Evolutionary conservation across 2,329 filamentous ascomycete species (phyloP).

Genomic region (Cryphonectria carpinicola): DNA sequence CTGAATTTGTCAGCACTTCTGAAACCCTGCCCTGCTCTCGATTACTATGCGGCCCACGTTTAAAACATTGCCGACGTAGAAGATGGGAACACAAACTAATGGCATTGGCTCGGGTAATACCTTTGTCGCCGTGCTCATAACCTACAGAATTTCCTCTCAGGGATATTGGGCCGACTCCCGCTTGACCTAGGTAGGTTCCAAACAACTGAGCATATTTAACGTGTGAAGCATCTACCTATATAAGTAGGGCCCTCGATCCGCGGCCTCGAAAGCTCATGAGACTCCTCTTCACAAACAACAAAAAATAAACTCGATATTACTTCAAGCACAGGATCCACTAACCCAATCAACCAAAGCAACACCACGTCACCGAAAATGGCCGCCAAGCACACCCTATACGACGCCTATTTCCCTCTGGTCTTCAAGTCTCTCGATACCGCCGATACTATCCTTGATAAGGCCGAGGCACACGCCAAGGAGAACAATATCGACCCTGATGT

Average conservation of each 20-base stretch:
- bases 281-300: neutral
- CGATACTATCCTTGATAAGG: conserved; percentile 38
- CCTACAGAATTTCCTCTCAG: neutral
- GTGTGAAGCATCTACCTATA: neutral
- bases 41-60: too few species aligned
- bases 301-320: neutral
- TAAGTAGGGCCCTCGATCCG: neutral
- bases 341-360: neutral
- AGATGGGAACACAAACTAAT: neutral
- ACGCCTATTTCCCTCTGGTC: conserved; percentile 35
- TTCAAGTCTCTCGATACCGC: conserved; percentile 35
- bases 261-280: neutral
- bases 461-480: conserved; percentile 36
- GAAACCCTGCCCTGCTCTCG: neutral
- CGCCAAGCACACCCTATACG: conserved; percentile 37
- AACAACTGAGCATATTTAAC: too few species aligned
- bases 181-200: neutral
- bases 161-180: neutral
- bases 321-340: neutral
- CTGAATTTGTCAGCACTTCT: neutral
- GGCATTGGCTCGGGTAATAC: neutral
- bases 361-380: conserved; percentile 33
- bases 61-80: neutral
- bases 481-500: conserved; percentile 33
- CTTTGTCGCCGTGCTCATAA: neutral